These are phyloP conservation scores for Chaetomium cochliodes DNA, from an alignment of 495 filamentous ascomycete genomes.

Conservation along the genomic window DNA sequence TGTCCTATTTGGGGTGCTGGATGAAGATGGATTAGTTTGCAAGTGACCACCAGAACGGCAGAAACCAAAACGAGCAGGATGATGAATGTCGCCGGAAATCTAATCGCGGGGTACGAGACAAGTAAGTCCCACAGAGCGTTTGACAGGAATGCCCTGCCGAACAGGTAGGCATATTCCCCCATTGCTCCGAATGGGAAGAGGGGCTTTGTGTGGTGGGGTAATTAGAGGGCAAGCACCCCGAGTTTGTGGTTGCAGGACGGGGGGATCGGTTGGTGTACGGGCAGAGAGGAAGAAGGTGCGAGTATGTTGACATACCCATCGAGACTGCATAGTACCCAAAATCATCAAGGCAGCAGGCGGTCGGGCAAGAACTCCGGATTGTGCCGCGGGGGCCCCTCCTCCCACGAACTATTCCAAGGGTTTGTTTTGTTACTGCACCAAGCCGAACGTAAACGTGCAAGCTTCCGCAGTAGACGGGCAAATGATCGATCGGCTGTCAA, in stretches of 20 bases:
- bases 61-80: constrained; percentile 9
- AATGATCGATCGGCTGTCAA: neutral
- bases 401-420: neutral
- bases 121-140: neutral
- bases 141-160: constrained; percentile 2
- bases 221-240: neutral
- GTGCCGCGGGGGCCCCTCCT: constrained; percentile 3
- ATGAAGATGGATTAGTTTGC: constrained; percentile 24
- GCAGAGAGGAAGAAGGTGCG: constrained; percentile 10
- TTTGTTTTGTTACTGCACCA: constrained; percentile 8
- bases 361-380: neutral
- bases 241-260: neutral
- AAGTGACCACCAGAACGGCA: constrained; percentile 7
- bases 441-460: constrained; percentile 5
- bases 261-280: neutral
- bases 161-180: constrained; percentile 1
- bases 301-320: constrained; percentile 26
- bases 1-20: constrained; percentile 24
- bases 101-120: neutral
- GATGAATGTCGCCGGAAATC: neutral
- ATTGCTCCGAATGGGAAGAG: constrained; percentile 2
- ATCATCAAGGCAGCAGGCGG: constrained; percentile 4
- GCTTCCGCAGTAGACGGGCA: neutral
- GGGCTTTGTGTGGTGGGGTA: neutral
- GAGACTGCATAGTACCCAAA: constrained; percentile 29